A percentile compares a stretch with the other conserved stretches of the same genome.
phyloP scores from a whole-genome alignment of 345 rosid genomes.

The Carallia pectinifolia region DNA sequence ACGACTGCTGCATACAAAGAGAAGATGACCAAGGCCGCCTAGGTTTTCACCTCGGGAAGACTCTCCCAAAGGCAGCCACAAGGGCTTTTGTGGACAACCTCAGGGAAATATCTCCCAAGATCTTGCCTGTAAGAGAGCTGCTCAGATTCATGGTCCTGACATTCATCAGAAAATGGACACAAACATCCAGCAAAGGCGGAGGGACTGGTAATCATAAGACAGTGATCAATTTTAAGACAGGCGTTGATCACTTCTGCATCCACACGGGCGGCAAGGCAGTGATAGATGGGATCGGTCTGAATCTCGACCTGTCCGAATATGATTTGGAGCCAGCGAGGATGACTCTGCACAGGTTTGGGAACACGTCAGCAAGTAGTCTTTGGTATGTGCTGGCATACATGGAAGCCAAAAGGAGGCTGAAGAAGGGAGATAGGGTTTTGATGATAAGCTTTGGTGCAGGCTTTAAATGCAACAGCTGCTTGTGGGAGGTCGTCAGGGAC shows the following conservation, averaged over 20 bases:
- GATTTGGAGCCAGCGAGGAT: constrained; percentile 93
- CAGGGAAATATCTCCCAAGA: constrained; percentile 61
- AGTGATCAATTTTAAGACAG: constrained; percentile 64
- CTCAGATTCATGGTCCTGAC: constrained; percentile 42
- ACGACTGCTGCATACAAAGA: constrained; percentile 63
- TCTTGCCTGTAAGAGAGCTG: constrained; percentile 69
- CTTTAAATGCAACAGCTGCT: constrained; percentile 77
- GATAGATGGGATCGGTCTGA: constrained; percentile 74
- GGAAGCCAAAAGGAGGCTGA: constrained; percentile 84
- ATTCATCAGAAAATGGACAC: constrained; percentile 35
- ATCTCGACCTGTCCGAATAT: constrained; percentile 56
- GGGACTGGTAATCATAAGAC: constrained; percentile 25
- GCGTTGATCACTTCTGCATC: constrained; percentile 85
- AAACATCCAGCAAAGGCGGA: constrained; percentile 13
- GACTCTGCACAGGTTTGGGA: constrained; percentile 92
- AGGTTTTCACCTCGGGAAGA: constrained; percentile 72
- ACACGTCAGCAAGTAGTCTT: constrained; percentile 87
- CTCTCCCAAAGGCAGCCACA: constrained; percentile 78
- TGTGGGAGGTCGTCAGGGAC: constrained; percentile 73
- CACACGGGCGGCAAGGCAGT: constrained; percentile 96
- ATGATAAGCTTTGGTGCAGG: constrained; percentile 85
- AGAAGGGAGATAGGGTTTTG: constrained; percentile 67
- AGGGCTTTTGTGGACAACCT: constrained; percentile 76
- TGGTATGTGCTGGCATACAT: constrained; percentile 96
- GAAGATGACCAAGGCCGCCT: constrained; percentile 65